These are phyloP conservation scores for Polygonum aviculare DNA, from an alignment of 148 eudicot species.

Conservation along the genomic window DNA sequence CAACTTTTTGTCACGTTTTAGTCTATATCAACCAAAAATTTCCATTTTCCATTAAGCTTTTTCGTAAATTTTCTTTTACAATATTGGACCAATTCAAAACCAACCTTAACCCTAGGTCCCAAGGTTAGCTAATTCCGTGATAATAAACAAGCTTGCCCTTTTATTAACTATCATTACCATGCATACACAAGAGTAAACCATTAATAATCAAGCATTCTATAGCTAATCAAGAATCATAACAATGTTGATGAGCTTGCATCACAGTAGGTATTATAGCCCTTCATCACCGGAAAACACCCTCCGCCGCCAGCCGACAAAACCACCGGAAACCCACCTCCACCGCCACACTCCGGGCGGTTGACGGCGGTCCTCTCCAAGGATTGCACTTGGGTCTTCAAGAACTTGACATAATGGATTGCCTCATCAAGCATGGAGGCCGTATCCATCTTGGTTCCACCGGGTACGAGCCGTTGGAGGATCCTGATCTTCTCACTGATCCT, in stretches of 20 bases:
- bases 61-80: background rate
- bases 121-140: background rate
- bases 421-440: constrained; percentile 94
- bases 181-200: background rate
- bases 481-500: constrained; percentile 80
- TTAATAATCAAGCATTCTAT: background rate
- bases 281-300: constrained; percentile 25
- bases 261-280: constrained; percentile 3
- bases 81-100: too few relatives aligned
- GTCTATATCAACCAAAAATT: background rate
- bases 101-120: background rate
- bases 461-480: constrained; percentile 79
- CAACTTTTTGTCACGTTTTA: background rate
- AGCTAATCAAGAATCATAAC: background rate
- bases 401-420: constrained; percentile 84
- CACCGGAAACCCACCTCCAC: constrained; percentile 32
- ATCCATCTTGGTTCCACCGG: constrained; percentile 95
- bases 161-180: background rate
- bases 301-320: constrained; percentile 25
- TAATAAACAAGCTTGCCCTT: background rate
- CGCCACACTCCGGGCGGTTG: constrained; percentile 16
- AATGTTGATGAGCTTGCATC: background rate
- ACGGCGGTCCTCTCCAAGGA: constrained; percentile 45
- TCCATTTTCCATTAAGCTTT: too few relatives aligned
- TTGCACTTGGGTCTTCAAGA: constrained; percentile 75